A percentile compares a stretch with the other conserved stretches of the same genome.
These are phyloP conservation scores for Tylopilus vinaceipallidus DNA, from an alignment of 768 basidiomycete genomes.

Conservation along the genomic window DNA sequence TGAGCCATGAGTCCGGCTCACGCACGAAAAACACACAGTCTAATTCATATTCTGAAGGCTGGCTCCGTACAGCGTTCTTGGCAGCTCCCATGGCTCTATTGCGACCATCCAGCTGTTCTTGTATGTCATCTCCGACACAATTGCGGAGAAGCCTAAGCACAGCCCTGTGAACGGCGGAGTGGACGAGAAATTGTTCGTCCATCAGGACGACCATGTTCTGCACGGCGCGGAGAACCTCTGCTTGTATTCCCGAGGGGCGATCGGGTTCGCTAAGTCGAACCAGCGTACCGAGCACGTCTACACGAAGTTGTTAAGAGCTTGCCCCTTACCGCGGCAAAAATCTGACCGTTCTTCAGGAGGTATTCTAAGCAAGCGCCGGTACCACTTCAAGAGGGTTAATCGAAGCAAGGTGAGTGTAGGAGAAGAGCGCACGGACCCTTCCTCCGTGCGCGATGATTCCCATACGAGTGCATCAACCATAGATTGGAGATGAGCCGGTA, in stretches of 20 bases:
- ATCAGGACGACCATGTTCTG: conserved; percentile 90
- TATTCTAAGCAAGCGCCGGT: conserved; percentile 92
- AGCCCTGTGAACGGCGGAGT: conserved; percentile 86
- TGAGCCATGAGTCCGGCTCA: conserved; percentile 2
- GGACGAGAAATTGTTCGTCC: conserved; percentile 91
- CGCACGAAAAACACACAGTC: conserved; percentile 58
- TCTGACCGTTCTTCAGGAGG: conserved; percentile 79
- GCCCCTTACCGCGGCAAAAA: neutral
- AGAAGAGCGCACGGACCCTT: conserved; percentile 60
- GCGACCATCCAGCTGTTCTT: conserved; percentile 81
- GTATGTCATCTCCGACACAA: conserved; percentile 89
- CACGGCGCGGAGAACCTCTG: conserved; percentile 81
- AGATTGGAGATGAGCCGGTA: conserved; percentile 69
- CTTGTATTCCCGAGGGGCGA: conserved; percentile 86
- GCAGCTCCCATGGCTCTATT: conserved; percentile 83
- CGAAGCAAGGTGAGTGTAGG: neutral
- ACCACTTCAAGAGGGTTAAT: conserved; percentile 44
- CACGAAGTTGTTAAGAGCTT: neutral
- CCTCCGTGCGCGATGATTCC: conserved; percentile 82
- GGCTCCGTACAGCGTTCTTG: conserved; percentile 57
- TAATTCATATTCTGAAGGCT: conserved; percentile 87
- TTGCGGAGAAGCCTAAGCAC: conserved; percentile 80
- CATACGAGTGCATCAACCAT: conserved; percentile 86
- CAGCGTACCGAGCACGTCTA: conserved; percentile 81
- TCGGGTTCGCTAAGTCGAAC: conserved; percentile 85